These are phyloP conservation scores for Phytophthora boehmeriae DNA, from an alignment of 352 stramenopile species.

Conservation along the genomic window DNA sequence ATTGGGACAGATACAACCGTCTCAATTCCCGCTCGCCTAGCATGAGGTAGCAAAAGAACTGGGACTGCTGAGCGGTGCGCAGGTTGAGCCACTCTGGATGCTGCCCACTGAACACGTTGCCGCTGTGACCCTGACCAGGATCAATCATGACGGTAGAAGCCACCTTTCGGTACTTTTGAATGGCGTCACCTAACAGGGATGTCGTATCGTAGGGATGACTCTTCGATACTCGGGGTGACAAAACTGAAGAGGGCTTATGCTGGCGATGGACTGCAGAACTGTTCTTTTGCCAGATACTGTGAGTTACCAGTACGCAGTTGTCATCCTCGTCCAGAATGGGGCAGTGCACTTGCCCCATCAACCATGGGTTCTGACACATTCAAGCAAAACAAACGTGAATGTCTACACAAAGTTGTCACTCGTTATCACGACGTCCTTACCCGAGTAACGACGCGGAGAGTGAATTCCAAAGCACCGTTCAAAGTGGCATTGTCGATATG, in stretches of 20 bases:
- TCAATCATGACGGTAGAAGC: conserved; percentile 78
- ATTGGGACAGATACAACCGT: conserved; percentile 77
- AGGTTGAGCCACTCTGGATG: conserved; percentile 76
- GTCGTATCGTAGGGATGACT: conserved; percentile 32
- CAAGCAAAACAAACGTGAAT: conserved; percentile 4
- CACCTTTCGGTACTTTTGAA: conserved; percentile 80
- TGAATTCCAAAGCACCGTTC: conserved; percentile 66
- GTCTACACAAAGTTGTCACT: not conserved
- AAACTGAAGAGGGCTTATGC: conserved; percentile 10
- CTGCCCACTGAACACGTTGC: conserved; percentile 73
- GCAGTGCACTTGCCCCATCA: conserved; percentile 79
- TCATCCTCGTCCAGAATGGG: conserved; percentile 61
- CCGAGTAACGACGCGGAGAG: conserved; percentile 62
- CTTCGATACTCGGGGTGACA: conserved; percentile 28
- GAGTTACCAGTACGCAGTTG: conserved; percentile 67
- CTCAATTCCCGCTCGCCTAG: conserved; percentile 65
- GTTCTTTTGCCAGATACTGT: conserved; percentile 79
- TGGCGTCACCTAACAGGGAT: conserved; percentile 46
- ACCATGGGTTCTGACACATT: conserved; percentile 54
- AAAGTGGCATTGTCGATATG: conserved; percentile 69
- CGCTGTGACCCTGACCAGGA: conserved; percentile 74
- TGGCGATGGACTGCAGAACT: conserved; percentile 1
- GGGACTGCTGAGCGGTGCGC: conserved; percentile 48
- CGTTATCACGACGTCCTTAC: conserved; percentile 31
- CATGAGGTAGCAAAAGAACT: conserved; percentile 82